A percentile compares a stretch with the other conserved stretches of the same genome.
These are phyloP conservation scores for Sordaria brevicollis DNA, from an alignment of 495 filamentous ascomycete species.

Conservation along the genomic window DNA sequence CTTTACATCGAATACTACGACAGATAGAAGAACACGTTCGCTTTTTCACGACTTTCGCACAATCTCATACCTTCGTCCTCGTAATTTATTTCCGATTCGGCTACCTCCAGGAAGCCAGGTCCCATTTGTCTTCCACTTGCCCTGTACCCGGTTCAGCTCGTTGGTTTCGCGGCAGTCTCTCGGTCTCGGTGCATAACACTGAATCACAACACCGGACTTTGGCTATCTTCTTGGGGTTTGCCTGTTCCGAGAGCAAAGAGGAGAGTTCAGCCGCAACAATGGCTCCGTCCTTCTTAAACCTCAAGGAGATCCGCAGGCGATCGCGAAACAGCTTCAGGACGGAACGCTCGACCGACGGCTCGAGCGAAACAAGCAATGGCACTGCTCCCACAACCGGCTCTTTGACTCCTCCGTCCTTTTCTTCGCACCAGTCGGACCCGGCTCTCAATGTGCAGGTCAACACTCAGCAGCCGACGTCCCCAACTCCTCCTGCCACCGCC, in stretches of 20 bases:
- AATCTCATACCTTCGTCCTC: background rate
- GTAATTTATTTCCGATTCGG: background rate
- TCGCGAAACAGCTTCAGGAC: conserved; percentile 57
- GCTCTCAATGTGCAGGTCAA: conserved; percentile 37
- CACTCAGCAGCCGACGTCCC: conserved; percentile 25
- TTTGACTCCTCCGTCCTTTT: conserved; percentile 34
- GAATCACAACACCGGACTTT: background rate
- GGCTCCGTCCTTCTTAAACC: conserved; percentile 54
- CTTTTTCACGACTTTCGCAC: background rate
- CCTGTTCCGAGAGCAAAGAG: background rate
- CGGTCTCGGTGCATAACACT: background rate
- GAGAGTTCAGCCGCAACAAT: conserved; percentile 13
- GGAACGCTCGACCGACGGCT: conserved; percentile 41
- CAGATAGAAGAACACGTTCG: background rate
- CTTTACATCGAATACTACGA: background rate
- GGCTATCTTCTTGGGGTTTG: background rate
- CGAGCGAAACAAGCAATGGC: conserved; percentile 35
- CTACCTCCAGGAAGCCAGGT: background rate
- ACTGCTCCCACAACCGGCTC: conserved; percentile 38
- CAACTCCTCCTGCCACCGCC: conserved; percentile 21
- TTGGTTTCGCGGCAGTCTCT: background rate
- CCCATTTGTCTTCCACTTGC: background rate
- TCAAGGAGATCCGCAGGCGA: conserved; percentile 63
- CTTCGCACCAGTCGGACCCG: conserved; percentile 30
- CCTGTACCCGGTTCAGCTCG: background rate